A percentile compares a stretch with the other conserved stretches of the same genome.
phyloP scores from a whole-genome alignment of 2,329 filamentous ascomycete genomes.

The Colletotrichum tropicicola region DNA sequence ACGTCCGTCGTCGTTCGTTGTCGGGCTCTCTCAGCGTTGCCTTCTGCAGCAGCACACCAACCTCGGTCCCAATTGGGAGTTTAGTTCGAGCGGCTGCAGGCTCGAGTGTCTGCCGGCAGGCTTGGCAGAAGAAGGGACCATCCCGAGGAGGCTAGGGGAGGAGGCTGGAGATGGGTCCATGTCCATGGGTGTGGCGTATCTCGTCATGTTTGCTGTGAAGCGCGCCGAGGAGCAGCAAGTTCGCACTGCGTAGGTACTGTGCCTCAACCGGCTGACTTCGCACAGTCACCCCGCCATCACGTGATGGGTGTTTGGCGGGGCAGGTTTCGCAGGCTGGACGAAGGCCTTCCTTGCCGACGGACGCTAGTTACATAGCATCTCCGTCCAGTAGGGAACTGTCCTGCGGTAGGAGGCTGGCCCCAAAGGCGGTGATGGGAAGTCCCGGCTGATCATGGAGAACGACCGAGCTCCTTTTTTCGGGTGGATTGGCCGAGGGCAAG shows the following conservation, averaged over 20 bases:
- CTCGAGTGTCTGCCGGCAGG: neutral
- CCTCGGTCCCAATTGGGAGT: neutral
- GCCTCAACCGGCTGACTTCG: neutral
- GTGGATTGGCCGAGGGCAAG: neutral
- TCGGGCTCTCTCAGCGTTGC: neutral
- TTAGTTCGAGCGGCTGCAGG: neutral
- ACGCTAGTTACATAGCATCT: slow-evolving; percentile 6
- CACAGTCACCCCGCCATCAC: slow-evolving; percentile 30
- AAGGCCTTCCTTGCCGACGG: slow-evolving; percentile 9
- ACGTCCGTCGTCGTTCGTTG: neutral
- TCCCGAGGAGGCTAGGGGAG: neutral
- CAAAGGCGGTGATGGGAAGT: slow-evolving; percentile 27
- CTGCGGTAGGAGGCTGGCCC: slow-evolving; percentile 9
- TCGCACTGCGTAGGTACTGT: neutral
- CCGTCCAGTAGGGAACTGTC: neutral
- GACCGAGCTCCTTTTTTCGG: neutral
- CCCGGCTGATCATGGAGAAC: slow-evolving; percentile 25
- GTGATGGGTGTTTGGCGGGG: slow-evolving; percentile 20
- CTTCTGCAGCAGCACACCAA: neutral
- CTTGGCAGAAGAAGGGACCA: neutral
- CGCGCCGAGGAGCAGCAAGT: too few species aligned
- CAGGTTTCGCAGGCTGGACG: slow-evolving; percentile 10
- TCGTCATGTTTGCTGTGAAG: too few species aligned
- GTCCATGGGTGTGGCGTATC: too few species aligned
- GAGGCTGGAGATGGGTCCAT: neutral